Evolutionary conservation across 306 rosid species (phyloP).

Genomic region (Quercus dentata): DNA sequence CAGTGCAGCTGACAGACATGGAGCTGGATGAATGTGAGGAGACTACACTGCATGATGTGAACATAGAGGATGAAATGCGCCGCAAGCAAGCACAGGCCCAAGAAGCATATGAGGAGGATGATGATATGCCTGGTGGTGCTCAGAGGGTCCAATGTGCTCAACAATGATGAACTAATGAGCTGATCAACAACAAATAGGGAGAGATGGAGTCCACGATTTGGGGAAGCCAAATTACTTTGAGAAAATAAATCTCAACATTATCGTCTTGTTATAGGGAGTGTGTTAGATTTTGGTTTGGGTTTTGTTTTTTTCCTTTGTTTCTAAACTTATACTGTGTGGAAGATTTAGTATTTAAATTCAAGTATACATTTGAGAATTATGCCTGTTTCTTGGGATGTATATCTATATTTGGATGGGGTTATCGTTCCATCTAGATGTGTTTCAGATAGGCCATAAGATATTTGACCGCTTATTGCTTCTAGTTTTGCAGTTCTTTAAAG

Average conservation of each 20-base stretch:
- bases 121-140: constrained; percentile 85
- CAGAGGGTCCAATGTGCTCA: constrained; percentile 98
- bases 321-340: neutral
- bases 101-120: constrained; percentile 88
- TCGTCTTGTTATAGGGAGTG: neutral
- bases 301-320: neutral
- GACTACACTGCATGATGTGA: constrained; percentile 81
- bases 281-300: neutral
- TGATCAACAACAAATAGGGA: neutral
- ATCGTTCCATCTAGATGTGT: neutral
- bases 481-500: no score
- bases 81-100: constrained; percentile 60
- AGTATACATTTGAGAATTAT: neutral
- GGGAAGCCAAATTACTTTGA: neutral
- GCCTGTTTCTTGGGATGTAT: neutral
- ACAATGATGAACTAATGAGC: constrained; percentile 36
- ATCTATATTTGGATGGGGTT: neutral
- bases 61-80: constrained; percentile 81
- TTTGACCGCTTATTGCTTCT: no score
- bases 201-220: neutral
- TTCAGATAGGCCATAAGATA: no score
- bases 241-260: neutral
- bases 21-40: constrained; percentile 96
- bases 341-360: neutral
- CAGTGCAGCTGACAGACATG: constrained; percentile 69